Conservation (phyloP, 192 early-diverging fungal species). For the Coemansia sp. region DNA sequence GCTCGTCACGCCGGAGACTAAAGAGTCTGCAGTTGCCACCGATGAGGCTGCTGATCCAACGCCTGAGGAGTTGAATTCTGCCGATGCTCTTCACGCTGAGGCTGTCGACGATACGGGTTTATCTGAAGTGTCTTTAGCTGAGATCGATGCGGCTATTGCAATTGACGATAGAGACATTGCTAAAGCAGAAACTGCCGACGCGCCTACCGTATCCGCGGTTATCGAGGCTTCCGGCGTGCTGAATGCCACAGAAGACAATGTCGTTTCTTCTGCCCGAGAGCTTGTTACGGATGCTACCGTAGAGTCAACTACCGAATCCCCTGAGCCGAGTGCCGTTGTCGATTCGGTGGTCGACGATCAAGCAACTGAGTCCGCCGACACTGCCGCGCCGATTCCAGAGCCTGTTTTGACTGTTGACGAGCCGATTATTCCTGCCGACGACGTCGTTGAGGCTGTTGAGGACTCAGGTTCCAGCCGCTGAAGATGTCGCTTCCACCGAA, state of each 20-base stretch:
- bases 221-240: not conserved
- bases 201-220: not conserved
- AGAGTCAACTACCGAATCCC: conserved; percentile 3
- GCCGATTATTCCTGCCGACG: not conserved
- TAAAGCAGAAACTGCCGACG: not conserved
- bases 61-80: not conserved
- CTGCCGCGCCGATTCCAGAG: not conserved
- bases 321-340: not conserved
- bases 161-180: not conserved
- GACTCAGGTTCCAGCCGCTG: not conserved
- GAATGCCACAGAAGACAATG: not conserved
- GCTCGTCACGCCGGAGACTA: not conserved
- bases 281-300: not conserved
- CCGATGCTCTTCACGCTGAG: too few relatives aligned
- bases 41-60: not conserved
- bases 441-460: not conserved
- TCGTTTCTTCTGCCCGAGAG: not conserved
- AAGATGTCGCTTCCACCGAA: too few relatives aligned
- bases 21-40: not conserved
- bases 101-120: not conserved
- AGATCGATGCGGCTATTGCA: not conserved
- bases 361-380: not conserved
- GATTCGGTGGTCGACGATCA: not conserved
- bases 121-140: not conserved
- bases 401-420: not conserved